Percentiles rank a stretch among this genome's conserved stretches.
phyloP scores from a whole-genome alignment of 495 filamentous ascomycete species.

The Sabuloglossum arenarium region DNA sequence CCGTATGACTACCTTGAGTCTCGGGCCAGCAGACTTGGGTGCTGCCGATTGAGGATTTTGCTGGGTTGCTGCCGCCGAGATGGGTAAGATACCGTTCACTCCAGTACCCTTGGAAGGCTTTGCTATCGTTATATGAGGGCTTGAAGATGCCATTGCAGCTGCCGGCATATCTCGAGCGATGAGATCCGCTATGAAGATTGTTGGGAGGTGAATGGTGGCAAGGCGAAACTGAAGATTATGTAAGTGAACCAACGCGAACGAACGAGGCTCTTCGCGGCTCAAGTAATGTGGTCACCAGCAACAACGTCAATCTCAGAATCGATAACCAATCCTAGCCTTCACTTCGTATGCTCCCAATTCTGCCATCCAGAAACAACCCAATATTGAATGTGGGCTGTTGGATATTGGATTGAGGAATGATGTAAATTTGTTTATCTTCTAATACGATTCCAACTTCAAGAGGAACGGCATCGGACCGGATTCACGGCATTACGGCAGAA shows the following conservation, averaged over 20 bases:
- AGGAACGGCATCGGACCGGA: not conserved
- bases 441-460: not conserved
- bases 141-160: slow-evolving; percentile 1
- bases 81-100: slow-evolving; percentile 38
- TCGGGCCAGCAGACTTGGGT: slow-evolving; percentile 27
- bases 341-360: not conserved
- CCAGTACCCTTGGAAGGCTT: slow-evolving; percentile 15
- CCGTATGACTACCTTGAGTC: slow-evolving; percentile 70
- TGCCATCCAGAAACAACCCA: not conserved
- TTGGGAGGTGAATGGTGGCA: not conserved
- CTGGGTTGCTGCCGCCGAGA: slow-evolving; percentile 34
- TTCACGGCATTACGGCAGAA: not conserved
- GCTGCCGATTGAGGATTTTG: slow-evolving; percentile 29
- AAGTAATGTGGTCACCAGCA: not conserved
- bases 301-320: not conserved
- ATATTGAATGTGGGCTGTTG: not conserved
- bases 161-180: not conserved
- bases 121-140: slow-evolving; percentile 2
- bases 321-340: not conserved
- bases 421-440: not conserved
- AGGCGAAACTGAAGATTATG: too few species aligned
- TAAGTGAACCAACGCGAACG: too few species aligned
- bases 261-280: not conserved
- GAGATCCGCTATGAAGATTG: not conserved
- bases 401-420: not conserved